Percentiles rank a stretch among this genome's conserved stretches.
These are phyloP conservation scores for Quercus tomentella DNA, from an alignment of 331 rosid genomes.

Conservation along the genomic window DNA sequence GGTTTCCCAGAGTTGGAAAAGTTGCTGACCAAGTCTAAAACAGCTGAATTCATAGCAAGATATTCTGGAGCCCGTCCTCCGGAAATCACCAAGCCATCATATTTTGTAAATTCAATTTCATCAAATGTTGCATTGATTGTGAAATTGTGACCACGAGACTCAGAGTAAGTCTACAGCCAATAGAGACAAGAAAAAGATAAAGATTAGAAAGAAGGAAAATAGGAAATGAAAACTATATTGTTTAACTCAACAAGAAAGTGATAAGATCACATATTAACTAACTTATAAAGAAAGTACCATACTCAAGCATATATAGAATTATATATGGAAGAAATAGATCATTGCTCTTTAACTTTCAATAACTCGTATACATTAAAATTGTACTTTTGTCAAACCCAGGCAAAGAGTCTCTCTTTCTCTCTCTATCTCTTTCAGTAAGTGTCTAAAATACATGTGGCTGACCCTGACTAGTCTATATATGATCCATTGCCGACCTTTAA, in stretches of 20 bases:
- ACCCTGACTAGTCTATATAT: no score
- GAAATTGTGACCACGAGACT: conserved; percentile 76
- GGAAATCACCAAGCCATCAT: conserved; percentile 75
- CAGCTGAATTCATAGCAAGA: conserved; percentile 59
- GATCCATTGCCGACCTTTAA: no score
- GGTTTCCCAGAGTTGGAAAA: conserved; percentile 52
- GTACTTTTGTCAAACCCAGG: not conserved
- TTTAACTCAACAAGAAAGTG: not conserved
- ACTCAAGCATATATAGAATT: not conserved
- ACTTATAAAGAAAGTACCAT: not conserved
- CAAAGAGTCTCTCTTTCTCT: no score
- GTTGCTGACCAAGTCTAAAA: conserved; percentile 45
- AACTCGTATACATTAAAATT: not conserved
- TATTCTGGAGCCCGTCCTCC: conserved; percentile 96
- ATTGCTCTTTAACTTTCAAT: not conserved
- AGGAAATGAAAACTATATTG: not conserved
- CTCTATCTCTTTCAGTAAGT: no score
- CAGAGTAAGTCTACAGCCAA: conserved; percentile 50
- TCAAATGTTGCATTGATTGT: conserved; percentile 70
- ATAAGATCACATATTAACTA: not conserved
- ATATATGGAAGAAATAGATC: not conserved
- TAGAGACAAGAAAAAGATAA: not conserved
- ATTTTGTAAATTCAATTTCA: conserved; percentile 45
- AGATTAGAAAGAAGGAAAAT: not conserved
- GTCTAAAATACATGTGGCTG: no score